Conservation (phyloP, 2,329 filamentous ascomycete species). For the Apiospora phragmitis region DNA sequence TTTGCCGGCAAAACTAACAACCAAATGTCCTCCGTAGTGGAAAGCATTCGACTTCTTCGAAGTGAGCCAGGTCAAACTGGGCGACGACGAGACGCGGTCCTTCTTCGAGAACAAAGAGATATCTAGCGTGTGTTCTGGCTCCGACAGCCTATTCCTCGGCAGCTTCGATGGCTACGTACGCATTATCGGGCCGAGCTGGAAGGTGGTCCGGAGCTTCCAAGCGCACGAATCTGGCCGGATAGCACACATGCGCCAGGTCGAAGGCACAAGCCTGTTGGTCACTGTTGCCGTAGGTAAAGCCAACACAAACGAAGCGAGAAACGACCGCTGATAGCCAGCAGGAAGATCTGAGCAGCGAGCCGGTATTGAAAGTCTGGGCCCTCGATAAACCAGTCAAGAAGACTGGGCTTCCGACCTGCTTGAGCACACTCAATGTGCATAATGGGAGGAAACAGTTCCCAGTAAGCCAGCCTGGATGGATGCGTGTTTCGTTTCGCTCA, state of each 20-base stretch:
- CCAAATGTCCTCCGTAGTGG: constrained; percentile 62
- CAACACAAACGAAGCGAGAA: not conserved
- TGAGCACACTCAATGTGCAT: constrained; percentile 82
- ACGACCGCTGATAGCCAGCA: constrained; percentile 40
- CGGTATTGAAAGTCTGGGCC: constrained; percentile 95
- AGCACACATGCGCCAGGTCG: constrained; percentile 89
- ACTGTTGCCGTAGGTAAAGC: constrained; percentile 64
- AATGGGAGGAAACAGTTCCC: constrained; percentile 93
- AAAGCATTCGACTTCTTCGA: constrained; percentile 99
- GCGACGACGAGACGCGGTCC: constrained; percentile 75
- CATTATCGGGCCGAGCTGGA: constrained; percentile 85
- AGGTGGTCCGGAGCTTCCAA: constrained; percentile 81
- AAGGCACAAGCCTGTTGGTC: constrained; percentile 81
- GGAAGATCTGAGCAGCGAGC: constrained; percentile 86
- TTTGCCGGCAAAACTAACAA: not conserved
- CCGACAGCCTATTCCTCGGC: constrained; percentile 86
- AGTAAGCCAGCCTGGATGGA: constrained; percentile 44
- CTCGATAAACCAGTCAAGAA: constrained; percentile 93
- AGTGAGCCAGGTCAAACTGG: constrained; percentile 78
- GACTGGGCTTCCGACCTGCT: constrained; percentile 82
- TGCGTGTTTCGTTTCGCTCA: not conserved
- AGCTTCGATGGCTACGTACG: constrained; percentile 83
- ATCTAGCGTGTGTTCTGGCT: constrained; percentile 81
- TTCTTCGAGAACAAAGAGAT: constrained; percentile 83
- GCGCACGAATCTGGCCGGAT: constrained; percentile 80